phyloP scores from a whole-genome alignment of 2,329 filamentous ascomycete genomes.

The Microcyclospora tardicrescens region DNA sequence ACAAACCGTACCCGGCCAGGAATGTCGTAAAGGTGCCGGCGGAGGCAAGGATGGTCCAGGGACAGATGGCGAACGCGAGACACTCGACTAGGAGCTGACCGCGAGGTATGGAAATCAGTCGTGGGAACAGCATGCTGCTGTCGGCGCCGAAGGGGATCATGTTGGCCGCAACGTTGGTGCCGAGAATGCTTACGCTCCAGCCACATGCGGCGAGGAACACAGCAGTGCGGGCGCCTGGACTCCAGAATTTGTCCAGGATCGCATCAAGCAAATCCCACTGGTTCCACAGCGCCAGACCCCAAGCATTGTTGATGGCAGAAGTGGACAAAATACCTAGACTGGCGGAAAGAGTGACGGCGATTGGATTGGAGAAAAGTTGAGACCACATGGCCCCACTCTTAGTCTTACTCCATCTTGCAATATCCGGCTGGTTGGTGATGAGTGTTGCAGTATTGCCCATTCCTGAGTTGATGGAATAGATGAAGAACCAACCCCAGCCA shows the following conservation, averaged over 20 bases:
- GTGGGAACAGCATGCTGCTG: conserved; percentile 31
- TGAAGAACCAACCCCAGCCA: conserved; percentile 27
- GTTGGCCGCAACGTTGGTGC: conserved; percentile 27
- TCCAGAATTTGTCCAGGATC: conserved; percentile 23
- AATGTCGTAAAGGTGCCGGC: conserved; percentile 48
- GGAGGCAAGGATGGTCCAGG: conserved; percentile 51
- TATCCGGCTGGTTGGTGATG: conserved; percentile 36
- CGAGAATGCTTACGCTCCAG: conserved; percentile 24
- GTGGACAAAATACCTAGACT: conserved; percentile 34
- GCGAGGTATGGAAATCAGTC: conserved; percentile 33
- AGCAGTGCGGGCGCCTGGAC: conserved; percentile 24
- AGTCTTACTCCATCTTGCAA: conserved; percentile 30
- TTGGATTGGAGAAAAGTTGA: conserved; percentile 30
- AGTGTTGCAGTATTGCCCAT: conserved; percentile 30
- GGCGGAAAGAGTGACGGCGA: conserved; percentile 30
- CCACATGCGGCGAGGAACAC: conserved; percentile 28
- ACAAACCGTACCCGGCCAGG: conserved; percentile 46
- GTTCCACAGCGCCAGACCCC: conserved; percentile 24
- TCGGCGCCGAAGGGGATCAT: conserved; percentile 26
- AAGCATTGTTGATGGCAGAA: conserved; percentile 31
- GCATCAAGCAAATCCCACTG: conserved; percentile 21
- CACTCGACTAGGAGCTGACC: conserved; percentile 23
- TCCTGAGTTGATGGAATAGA: conserved; percentile 31
- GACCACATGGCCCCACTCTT: conserved; percentile 29
- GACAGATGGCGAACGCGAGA: conserved; percentile 45